Base-by-base conservation (phyloP, 805 yeast species). In the Yarrowia yakushimensis region DNA sequence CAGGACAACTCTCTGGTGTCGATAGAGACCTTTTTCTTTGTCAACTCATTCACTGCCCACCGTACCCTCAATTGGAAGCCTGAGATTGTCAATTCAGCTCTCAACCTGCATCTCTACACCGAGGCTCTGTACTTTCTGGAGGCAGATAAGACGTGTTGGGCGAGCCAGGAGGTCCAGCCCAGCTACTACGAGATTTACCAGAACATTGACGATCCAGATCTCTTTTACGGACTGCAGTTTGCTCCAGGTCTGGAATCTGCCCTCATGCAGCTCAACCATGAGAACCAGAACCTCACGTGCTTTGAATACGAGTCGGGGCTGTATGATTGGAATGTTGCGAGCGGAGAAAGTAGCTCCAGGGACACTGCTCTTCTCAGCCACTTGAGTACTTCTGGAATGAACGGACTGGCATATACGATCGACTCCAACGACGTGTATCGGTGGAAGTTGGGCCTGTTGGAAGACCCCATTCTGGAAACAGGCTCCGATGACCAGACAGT, bases 71-170 rank as follows among this genome's bases (percentile, higher is more conserved):
- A 36, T 18, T 39, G 46, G 61, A 8, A 22, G 37, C 61, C 61
- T 6, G 37, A 27, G 1, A 31, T 55, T 3, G 48, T 39, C 28
- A 43, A 43, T 12, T 23, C 33, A 6, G 31, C 45, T 4, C 34
- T 31, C 25, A 43, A 23, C 4, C 18, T 59, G 11, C 39, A 28
- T 17, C 52, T 31, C 18, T 45, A 27, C 33, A 42, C 41, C 18
- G 62, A 42, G 12, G 62, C 62, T 20, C 62, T 59, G 25, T 59
- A 34, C 43, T 59, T 59, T 43, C 17, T 34, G 15, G 62, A 59
- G 23, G 27, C 28, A 1, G 62, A 45, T 12, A 33, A 59, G 11
- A 2, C 52, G 15, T 25, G n/a, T 20, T 43, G 54, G 54, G 34
- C 31, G 5, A 31, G 11, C n/a, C 54, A 31, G n/a, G 54, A 42